Percentiles rank a stretch among this genome's conserved stretches.
Evolutionary conservation across 768 basidiomycete genomes (phyloP).

Genomic region (Macrolepiota fuliginosa): DNA sequence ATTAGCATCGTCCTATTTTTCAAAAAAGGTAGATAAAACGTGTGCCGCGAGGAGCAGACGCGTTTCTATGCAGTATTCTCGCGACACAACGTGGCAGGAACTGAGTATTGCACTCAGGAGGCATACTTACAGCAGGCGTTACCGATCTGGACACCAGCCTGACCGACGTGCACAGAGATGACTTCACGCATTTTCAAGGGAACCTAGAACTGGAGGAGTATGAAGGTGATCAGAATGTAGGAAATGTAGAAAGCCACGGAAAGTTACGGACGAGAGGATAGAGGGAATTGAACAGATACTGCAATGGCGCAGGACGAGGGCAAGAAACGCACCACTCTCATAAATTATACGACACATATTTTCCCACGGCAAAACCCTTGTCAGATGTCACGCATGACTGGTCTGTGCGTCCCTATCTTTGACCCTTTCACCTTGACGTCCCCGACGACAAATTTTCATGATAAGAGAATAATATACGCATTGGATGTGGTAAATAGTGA

Average conservation of each 20-base stretch:
- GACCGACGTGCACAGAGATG: slow-evolving; percentile 97
- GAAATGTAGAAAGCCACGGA: slow-evolving; percentile 21
- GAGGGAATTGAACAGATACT: slow-evolving; percentile 24
- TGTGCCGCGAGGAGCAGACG: slow-evolving; percentile 26
- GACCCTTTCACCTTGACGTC: not conserved
- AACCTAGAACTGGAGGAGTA: slow-evolving; percentile 16
- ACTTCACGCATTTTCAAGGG: slow-evolving; percentile 80
- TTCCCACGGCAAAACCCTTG: slow-evolving; percentile 39
- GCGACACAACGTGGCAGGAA: slow-evolving; percentile 18
- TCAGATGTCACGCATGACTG: slow-evolving; percentile 32
- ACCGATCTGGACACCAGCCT: slow-evolving; percentile 97
- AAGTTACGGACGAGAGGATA: slow-evolving; percentile 29
- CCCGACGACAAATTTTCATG: not conserved
- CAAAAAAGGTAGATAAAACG: slow-evolving; percentile 14
- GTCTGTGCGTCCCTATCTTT: slow-evolving; percentile 36
- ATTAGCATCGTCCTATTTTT: slow-evolving; percentile 37
- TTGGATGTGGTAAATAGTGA: not conserved
- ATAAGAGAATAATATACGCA: not conserved
- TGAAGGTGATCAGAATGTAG: slow-evolving; percentile 20
- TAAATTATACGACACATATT: slow-evolving; percentile 35
- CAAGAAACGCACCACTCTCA: slow-evolving; percentile 38
- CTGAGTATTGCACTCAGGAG: slow-evolving; percentile 11
- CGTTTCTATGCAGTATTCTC: slow-evolving; percentile 23
- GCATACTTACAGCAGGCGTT: slow-evolving; percentile 93
- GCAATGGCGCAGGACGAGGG: slow-evolving; percentile 43